These are phyloP conservation scores for Geopyxis carbonaria DNA, from an alignment of 495 filamentous ascomycete genomes.

Conservation along the genomic window DNA sequence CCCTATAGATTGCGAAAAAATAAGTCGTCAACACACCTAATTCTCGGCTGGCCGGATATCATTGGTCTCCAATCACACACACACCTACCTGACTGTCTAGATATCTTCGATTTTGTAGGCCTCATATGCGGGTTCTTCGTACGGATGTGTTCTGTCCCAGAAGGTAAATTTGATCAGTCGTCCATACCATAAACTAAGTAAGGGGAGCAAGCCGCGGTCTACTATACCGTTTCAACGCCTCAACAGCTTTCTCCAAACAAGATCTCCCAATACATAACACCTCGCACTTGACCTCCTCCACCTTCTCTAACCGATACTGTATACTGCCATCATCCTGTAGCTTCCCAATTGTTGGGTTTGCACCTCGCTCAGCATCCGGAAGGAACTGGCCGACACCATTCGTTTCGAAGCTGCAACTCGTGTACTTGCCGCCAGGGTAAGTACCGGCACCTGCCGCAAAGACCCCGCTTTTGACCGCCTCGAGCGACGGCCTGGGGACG, in stretches of 20 bases:
- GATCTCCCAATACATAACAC: constrained; percentile 34
- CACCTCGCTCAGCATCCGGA: constrained; percentile 31
- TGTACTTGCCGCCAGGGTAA: constrained; percentile 45
- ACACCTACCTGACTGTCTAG: too few species aligned
- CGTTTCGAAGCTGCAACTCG: constrained; percentile 40
- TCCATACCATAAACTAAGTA: too few species aligned
- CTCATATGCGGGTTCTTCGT: constrained; percentile 59
- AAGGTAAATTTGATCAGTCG: constrained; percentile 1
- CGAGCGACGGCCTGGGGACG: constrained; percentile 33
- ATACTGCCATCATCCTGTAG: constrained; percentile 24
- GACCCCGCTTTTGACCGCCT: constrained; percentile 40
- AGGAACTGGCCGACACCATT: constrained; percentile 45
- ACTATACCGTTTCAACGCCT: constrained; percentile 46
- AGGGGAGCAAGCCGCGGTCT: too few species aligned
- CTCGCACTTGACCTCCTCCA: constrained; percentile 38
- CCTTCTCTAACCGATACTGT: constrained; percentile 30
- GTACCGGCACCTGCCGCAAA: constrained; percentile 47
- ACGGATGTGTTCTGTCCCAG: constrained; percentile 47
- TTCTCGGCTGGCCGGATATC: too few species aligned
- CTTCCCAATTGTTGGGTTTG: constrained; percentile 43
- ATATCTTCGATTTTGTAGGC: constrained; percentile 59
- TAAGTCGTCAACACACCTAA: neutral
- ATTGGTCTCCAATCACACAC: too few species aligned
- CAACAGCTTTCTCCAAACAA: constrained; percentile 31
- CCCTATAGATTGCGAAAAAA: neutral